Evolutionary conservation across 768 basidiomycete species (phyloP).

Genomic region (Udeniomyces megalosporus): DNA sequence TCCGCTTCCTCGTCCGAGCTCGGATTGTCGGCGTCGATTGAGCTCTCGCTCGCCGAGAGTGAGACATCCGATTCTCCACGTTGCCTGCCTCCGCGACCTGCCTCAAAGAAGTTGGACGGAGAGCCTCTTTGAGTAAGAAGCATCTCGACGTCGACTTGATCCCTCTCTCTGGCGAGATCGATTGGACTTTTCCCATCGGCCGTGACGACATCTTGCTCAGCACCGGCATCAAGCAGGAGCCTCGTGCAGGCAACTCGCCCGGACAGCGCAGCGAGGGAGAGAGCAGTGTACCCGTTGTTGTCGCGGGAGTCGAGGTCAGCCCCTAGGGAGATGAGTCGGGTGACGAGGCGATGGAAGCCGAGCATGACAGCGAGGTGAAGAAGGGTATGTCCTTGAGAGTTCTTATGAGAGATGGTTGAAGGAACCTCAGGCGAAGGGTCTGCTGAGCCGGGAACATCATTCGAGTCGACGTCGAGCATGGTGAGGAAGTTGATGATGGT

Average conservation of each 20-base stretch:
- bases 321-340: constrained; percentile 52
- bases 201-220: constrained; percentile 37
- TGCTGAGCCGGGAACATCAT: constrained; percentile 25
- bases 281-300: constrained; percentile 72
- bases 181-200: constrained; percentile 29
- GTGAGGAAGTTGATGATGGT: constrained; percentile 66
- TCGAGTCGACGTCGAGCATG: constrained; percentile 45
- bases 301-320: constrained; percentile 74
- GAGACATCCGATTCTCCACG: not conserved
- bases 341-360: constrained; percentile 51
- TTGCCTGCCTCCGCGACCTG: not conserved
- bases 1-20: constrained; percentile 22
- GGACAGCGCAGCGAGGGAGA: constrained; percentile 66
- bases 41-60: constrained; percentile 2
- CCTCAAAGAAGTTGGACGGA: not conserved
- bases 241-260: constrained; percentile 48
- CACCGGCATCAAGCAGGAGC: constrained; percentile 60
- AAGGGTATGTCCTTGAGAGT: constrained; percentile 60
- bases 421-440: constrained; percentile 26
- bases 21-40: constrained; percentile 24
- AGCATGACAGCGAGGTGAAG: constrained; percentile 75
- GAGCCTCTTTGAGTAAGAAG: constrained; percentile 17
- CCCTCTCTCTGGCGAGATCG: constrained; percentile 29
- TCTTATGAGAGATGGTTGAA: constrained; percentile 53
- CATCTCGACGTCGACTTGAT: constrained; percentile 28